Evolutionary conservation across 2,329 filamentous ascomycete genomes (phyloP), one percentile per base, ranked within the genome.

Genomic region (Penicillium rolfsii): DNA sequence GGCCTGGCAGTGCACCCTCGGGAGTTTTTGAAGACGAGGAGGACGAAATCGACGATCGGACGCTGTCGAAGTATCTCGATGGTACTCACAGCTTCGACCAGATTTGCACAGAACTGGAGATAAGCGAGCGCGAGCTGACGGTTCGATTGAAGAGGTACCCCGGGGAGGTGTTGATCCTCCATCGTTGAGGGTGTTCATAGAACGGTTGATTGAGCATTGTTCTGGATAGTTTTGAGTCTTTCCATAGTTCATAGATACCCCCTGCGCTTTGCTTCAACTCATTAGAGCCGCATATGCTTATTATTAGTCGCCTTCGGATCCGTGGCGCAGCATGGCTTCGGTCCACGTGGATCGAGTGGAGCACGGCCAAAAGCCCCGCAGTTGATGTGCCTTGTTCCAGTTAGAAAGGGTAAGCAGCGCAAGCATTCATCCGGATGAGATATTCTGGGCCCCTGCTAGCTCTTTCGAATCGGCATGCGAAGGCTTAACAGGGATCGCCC

Each of bases 401-500:
- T 22, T 22, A 22, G 22, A 43, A 14, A 9, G 24, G 9, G 24
- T 26, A 28, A 46, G 43, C 24, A 30, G 45, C 45, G 22, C 24
- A 45, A 19, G 30, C 26, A 30, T 30, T 60, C 91, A 88, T 66
- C 83, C 85, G 0, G 87, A 87, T 1, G 89, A 89, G 1, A 81
- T 89, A 43, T 91, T 89, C 71, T 91, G 89, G 89, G 81, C 90
- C 14, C 82, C 86, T 52, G 85, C 87, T 8, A 88, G 86, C 64
- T 85, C 84, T 0, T 71, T 79, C 3, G 77, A 85, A 55, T 86
- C 88, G 56, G 79, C 86, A 40, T 83, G 83, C 55, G 83, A 85
- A 49, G 85, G 85, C 35, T 90, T 85, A 70, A 88, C 85, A 84
- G 84, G 87, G 50, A 88, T 91, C 62, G 87, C 86, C 1, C 83